Evolutionary conservation across 2,329 filamentous ascomycete species (phyloP), one percentile per base, ranked within the genome.

Genomic region (Leptographium lundbergii): DNA sequence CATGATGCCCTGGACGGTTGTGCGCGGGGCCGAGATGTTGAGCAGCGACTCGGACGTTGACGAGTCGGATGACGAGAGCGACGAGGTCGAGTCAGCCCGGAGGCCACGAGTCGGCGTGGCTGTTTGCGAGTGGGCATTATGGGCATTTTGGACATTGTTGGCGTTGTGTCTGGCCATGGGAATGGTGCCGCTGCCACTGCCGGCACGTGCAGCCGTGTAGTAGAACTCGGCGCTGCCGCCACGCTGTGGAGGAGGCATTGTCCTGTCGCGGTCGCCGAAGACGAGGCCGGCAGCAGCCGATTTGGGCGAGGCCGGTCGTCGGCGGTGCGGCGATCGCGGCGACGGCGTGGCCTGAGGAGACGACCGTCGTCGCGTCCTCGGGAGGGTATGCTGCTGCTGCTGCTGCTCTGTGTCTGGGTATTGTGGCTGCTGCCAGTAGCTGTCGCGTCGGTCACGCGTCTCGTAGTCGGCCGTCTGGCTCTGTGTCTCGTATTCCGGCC

Each of bases 21-120:
- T 59, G 58, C 65, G 67, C 59, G 67, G 69, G 25, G 67, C 60
- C 36, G 69, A 70, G 59, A 70, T 68, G 66, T 70, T 69, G 54
- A 70, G 57, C 42, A 71, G 65, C 48, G 68, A 70, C 36, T 68
- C 68, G 51, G 69, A 69, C 39, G 69, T 71, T 11, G 69, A 71
- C 29, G 71, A 69, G 45, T 51, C 22, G 14, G 67, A 66, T 25
- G 64, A 70, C 22, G 57, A 54, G 42, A 51, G 48, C 17, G 65
- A 63, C 27, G 68, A 64, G 56, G 62, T 68, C 53, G 51, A 58
- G 27, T n/a, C 56, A 2, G 45, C 42, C 6, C 39, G 42, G 25
- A 27, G 25, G 19, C 6, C 56, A 67, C 62, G 62, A 57, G 61
- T 59, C 48, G 60, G 54, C 60, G 24, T 14, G 25, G 14, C 4